These are phyloP conservation scores for Saccharomyces pastorianus DNA, from an alignment of 1,139 yeast genomes.

Conservation along the genomic window DNA sequence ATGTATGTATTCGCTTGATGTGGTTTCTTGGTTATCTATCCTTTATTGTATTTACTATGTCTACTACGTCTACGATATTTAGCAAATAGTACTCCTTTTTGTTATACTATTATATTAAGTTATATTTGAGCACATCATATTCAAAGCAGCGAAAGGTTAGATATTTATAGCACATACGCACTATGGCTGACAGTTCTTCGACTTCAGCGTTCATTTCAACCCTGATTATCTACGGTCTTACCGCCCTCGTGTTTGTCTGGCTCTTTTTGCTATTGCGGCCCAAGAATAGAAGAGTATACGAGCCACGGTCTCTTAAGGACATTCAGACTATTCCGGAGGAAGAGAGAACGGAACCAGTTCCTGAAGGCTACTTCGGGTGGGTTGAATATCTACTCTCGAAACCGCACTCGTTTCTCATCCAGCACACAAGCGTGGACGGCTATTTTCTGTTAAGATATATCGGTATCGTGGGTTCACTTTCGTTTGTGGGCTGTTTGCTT, in stretches of 20 bases:
- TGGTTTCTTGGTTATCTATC: not conserved
- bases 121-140: not conserved
- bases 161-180: not conserved
- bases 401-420: slow-evolving; percentile 62
- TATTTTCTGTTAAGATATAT: slow-evolving; percentile 77
- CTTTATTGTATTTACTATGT: too few relatives aligned
- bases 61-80: too few relatives aligned
- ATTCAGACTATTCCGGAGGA: slow-evolving; percentile 39
- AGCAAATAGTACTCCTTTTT: too few relatives aligned
- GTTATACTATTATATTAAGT: too few relatives aligned
- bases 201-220: slow-evolving; percentile 49
- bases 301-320: slow-evolving; percentile 60
- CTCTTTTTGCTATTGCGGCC: slow-evolving; percentile 60
- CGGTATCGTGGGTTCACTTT: slow-evolving; percentile 50
- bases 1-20: not conserved
- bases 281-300: slow-evolving; percentile 62
- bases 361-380: slow-evolving; percentile 53
- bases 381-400: slow-evolving; percentile 41
- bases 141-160: not conserved
- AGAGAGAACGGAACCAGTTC: slow-evolving; percentile 46
- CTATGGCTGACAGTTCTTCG: slow-evolving; percentile 32
- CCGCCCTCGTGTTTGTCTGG: slow-evolving; percentile 49
- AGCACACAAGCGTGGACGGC: slow-evolving; percentile 81
- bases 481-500: slow-evolving; percentile 55
- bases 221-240: slow-evolving; percentile 45